These are phyloP conservation scores for Noccaea bulbosa DNA, from an alignment of 345 rosid genomes.

Conservation along the genomic window DNA sequence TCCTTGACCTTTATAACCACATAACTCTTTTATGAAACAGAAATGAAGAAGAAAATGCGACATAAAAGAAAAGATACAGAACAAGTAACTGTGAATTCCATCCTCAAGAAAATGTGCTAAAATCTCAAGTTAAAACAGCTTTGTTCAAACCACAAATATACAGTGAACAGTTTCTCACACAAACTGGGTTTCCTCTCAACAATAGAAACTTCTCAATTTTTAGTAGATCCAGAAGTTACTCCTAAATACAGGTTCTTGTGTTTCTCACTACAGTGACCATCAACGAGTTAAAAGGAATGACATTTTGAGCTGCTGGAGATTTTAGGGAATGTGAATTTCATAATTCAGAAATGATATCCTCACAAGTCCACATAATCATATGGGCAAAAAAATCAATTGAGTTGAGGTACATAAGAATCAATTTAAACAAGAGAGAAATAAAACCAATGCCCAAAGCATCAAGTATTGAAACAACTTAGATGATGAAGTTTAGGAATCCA, in stretches of 20 bases:
- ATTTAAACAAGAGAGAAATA: neutral
- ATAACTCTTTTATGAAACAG: neutral
- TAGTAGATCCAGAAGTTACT: neutral
- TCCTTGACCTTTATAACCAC: slow-evolving; percentile 66
- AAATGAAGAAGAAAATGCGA: neutral
- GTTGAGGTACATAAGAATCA: slow-evolving; percentile 3
- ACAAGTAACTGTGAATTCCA: slow-evolving; percentile 3
- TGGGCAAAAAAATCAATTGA: slow-evolving; percentile 3
- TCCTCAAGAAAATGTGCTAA: neutral
- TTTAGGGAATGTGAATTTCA: neutral
- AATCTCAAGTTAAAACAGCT: slow-evolving; percentile 16
- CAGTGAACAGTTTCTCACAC: slow-evolving; percentile 1
- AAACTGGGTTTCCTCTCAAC: neutral
- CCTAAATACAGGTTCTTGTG: neutral
- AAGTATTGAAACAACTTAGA: neutral
- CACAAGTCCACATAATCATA: neutral
- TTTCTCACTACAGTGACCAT: slow-evolving; percentile 4
- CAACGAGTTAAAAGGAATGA: neutral
- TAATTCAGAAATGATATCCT: neutral
- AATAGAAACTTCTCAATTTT: neutral
- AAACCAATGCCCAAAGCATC: neutral
- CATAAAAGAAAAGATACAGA: slow-evolving; percentile 2
- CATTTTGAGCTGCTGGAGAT: neutral
- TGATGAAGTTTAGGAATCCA: neutral
- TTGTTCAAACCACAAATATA: neutral